These are phyloP conservation scores for Ettlia oleoabundans DNA, from an alignment of 139 green algal genomes.

Conservation along the genomic window DNA sequence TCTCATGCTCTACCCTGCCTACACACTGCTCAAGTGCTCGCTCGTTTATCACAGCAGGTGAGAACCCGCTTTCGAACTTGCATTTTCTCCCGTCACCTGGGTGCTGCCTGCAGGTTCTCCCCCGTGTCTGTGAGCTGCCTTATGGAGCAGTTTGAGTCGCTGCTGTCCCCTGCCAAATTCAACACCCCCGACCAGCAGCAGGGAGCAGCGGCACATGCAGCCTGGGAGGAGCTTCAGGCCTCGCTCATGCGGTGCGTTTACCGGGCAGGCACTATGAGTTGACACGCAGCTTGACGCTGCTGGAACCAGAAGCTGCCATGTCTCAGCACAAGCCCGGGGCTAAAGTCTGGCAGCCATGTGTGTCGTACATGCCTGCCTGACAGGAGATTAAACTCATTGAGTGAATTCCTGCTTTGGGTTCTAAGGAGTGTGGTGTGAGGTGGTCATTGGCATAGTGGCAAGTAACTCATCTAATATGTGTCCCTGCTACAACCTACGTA, in stretches of 20 bases:
- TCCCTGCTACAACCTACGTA: too few species aligned
- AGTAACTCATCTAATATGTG: too few species aligned
- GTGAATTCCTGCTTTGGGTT: background rate
- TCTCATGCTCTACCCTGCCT: background rate
- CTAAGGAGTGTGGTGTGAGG: too few species aligned
- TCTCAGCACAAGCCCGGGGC: background rate
- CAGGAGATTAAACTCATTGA: too few species aligned
- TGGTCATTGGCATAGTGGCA: too few species aligned
- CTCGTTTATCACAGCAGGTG: too few species aligned
- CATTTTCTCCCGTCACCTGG: too few species aligned
- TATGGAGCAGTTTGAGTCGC: constrained; percentile 25
- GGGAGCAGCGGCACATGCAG: constrained; percentile 3
- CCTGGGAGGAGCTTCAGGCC: constrained; percentile 27
- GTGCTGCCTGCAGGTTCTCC: constrained; percentile 1
- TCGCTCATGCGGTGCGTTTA: constrained; percentile 5
- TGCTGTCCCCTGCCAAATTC: background rate
- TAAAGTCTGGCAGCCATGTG: background rate
- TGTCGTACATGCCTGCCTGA: background rate
- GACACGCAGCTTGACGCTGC: too few species aligned
- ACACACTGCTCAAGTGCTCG: too few species aligned
- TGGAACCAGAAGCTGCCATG: too few species aligned
- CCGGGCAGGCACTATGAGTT: too few species aligned
- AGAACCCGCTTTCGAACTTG: too few species aligned
- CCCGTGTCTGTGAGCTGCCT: constrained; percentile 11
- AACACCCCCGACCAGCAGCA: constrained; percentile 17